A percentile compares a stretch with the other conserved stretches of the same genome.
phyloP scores from a whole-genome alignment of 495 filamentous ascomycete species.

The Podospora pseudopauciseta region DNA sequence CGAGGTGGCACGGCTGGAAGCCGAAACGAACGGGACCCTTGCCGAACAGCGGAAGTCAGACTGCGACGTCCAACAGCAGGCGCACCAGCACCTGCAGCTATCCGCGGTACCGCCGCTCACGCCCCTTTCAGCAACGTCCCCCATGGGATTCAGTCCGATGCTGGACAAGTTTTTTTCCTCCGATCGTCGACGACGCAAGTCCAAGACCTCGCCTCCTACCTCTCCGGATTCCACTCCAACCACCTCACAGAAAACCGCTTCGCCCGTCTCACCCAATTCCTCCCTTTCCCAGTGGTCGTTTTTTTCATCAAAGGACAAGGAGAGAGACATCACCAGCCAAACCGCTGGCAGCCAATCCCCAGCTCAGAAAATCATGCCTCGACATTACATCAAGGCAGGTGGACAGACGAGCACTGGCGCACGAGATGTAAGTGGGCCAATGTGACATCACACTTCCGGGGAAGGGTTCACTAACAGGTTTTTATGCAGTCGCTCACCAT shows the following conservation, averaged over 20 bases:
- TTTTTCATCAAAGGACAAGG: not conserved
- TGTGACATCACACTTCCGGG: not conserved
- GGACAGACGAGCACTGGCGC: constrained; percentile 48
- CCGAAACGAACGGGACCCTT: constrained; percentile 42
- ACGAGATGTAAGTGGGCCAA: constrained; percentile 58
- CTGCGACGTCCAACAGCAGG: constrained; percentile 31
- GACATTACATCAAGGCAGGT: not conserved
- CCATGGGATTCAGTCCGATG: constrained; percentile 27
- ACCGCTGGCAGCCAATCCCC: not conserved
- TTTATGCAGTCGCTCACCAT: constrained; percentile 56
- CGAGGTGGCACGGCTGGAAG: constrained; percentile 35
- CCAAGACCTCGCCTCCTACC: not conserved
- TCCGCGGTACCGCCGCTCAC: constrained; percentile 24
- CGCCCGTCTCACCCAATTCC: constrained; percentile 22
- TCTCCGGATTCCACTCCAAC: constrained; percentile 6
- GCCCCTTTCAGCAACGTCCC: constrained; percentile 19
- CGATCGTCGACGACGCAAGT: constrained; percentile 27
- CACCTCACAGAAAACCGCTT: constrained; percentile 12
- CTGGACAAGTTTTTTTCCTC: constrained; percentile 41
- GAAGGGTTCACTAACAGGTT: not conserved
- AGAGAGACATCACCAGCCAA: not conserved
- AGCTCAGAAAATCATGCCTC: not conserved
- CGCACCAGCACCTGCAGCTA: constrained; percentile 29
- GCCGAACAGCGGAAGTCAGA: constrained; percentile 40
- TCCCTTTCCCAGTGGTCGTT: constrained; percentile 11